phyloP scores from a whole-genome alignment of 2,329 filamentous ascomycete species.

The Ophiostoma ulmi region DNA sequence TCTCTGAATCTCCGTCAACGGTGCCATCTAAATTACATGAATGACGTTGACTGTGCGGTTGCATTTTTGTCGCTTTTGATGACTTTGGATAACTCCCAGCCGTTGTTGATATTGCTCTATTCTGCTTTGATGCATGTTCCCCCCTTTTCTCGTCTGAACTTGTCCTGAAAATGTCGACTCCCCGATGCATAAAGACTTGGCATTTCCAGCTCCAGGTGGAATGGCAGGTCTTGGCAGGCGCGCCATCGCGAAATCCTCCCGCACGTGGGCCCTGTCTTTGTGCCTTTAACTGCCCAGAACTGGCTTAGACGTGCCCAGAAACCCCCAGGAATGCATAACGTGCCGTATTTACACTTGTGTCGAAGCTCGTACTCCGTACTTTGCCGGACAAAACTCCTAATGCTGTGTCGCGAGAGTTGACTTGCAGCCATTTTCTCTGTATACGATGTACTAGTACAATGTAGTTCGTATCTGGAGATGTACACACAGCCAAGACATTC shows the following conservation, averaged over 20 bases:
- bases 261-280: slow-evolving; percentile 9
- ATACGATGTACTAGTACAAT: no score
- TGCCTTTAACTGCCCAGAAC: background rate
- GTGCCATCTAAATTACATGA: background rate
- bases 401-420: background rate
- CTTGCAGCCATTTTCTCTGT: no score
- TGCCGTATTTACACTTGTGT: background rate
- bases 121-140: slow-evolving; percentile 2
- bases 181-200: slow-evolving; percentile 5
- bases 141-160: background rate
- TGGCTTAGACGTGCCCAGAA: background rate
- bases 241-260: slow-evolving; percentile 6
- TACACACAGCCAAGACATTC: background rate
- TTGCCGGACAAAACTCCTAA: background rate
- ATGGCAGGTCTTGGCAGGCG: slow-evolving; percentile 5
- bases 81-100: background rate
- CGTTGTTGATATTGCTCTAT: background rate
- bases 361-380: background rate
- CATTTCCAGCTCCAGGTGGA: background rate
- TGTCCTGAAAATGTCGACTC: slow-evolving; percentile 3
- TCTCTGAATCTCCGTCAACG: background rate
- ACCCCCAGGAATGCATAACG: background rate
- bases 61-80: background rate
- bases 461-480: no score
- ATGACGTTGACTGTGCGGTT: background rate